These are phyloP conservation scores for Euphorbia lathyris DNA, from an alignment of 345 rosid genomes.

Conservation along the genomic window DNA sequence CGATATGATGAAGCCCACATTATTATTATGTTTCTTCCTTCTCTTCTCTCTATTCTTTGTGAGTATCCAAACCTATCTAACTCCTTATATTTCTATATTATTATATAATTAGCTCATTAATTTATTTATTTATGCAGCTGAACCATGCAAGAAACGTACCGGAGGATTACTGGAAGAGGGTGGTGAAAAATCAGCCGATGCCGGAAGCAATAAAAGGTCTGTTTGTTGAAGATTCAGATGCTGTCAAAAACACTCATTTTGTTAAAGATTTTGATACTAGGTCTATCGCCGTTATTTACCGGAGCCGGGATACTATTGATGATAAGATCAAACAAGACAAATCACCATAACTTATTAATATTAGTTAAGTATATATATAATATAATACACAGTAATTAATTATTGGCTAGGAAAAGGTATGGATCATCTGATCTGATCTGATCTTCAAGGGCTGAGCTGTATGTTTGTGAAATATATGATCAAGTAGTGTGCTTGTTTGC, in stretches of 20 bases:
- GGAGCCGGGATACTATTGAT: conserved; percentile 4
- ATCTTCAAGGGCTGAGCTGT: too few species aligned
- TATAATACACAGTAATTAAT: not conserved
- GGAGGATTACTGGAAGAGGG: conserved; percentile 54
- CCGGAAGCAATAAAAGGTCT: conserved; percentile 53
- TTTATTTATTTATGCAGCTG: conserved; percentile 26
- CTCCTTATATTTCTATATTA: too few species aligned
- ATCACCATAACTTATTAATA: too few species aligned
- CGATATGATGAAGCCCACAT: conserved; percentile 38
- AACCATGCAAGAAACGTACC: conserved; percentile 51
- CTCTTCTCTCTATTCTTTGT: conserved; percentile 36
- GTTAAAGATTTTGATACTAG: conserved; percentile 36
- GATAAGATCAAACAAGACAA: not conserved
- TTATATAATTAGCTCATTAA: not conserved
- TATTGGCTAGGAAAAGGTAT: too few species aligned
- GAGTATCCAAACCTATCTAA: conserved; percentile 16
- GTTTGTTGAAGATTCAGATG: conserved; percentile 12
- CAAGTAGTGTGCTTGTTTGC: too few species aligned
- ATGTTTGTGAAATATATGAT: too few species aligned
- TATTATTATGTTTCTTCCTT: conserved; percentile 17
- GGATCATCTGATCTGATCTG: too few species aligned
- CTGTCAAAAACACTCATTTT: conserved; percentile 18
- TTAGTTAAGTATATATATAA: too few species aligned
- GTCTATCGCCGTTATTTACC: conserved; percentile 35
- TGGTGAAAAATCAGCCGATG: conserved; percentile 55